A percentile compares a stretch with the other conserved stretches of the same genome.
phyloP scores from a whole-genome alignment of 257 asterid species.

The Gentiana straminea region DNA sequence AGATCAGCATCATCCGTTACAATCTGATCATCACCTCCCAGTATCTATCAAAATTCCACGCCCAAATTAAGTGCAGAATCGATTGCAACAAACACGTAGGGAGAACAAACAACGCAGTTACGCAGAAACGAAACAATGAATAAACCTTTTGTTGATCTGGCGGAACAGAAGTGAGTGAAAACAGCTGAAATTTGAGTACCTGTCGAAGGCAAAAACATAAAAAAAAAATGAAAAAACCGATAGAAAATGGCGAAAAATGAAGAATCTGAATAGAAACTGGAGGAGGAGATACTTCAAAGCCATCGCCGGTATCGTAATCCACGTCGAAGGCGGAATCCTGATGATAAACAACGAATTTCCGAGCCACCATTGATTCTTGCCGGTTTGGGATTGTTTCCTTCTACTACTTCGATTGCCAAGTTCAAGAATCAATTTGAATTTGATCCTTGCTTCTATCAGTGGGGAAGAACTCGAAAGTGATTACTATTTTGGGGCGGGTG shows the following conservation, averaged over 20 bases:
- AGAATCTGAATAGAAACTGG: slow-evolving; percentile 8
- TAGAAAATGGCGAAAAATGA: slow-evolving; percentile 1
- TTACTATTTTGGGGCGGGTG: too few species aligned
- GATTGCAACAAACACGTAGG: neutral
- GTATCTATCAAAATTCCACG: slow-evolving; percentile 30
- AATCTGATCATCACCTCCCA: slow-evolving; percentile 34
- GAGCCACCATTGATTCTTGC: slow-evolving; percentile 47
- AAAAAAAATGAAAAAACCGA: slow-evolving; percentile 4
- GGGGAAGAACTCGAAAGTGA: too few species aligned
- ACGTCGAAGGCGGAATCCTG: slow-evolving; percentile 54
- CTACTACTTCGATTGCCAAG: neutral
- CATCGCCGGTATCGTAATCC: slow-evolving; percentile 82
- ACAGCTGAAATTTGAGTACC: slow-evolving; percentile 84
- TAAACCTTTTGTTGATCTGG: slow-evolving; percentile 85
- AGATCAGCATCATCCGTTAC: slow-evolving; percentile 64
- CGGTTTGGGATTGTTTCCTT: slow-evolving; percentile 14
- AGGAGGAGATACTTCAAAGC: slow-evolving; percentile 55
- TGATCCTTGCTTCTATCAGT: too few species aligned
- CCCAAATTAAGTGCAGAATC: slow-evolving; percentile 5
- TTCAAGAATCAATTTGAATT: too few species aligned
- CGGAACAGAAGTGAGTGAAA: slow-evolving; percentile 78
- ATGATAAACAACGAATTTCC: slow-evolving; percentile 53
- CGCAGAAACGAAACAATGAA: neutral
- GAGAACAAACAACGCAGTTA: neutral
- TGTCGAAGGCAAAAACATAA: slow-evolving; percentile 17